A percentile compares a stretch with the other conserved stretches of the same genome.
phyloP scores from a whole-genome alignment of 495 filamentous ascomycete genomes.

The Annulohypoxylon moriforme region DNA sequence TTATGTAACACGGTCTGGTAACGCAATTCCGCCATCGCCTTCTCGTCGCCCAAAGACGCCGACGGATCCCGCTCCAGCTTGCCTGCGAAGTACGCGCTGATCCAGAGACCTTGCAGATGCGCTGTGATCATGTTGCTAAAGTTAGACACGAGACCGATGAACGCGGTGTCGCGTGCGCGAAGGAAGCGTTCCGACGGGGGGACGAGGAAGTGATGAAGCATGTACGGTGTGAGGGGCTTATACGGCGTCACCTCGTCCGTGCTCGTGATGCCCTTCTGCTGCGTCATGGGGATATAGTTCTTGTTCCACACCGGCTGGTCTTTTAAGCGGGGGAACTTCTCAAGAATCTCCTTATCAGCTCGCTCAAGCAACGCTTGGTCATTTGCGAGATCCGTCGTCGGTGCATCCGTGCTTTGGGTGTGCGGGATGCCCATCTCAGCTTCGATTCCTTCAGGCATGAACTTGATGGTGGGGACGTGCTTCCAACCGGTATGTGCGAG shows the following conservation, averaged over 20 bases:
- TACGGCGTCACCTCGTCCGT: slow-evolving; percentile 51
- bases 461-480: slow-evolving; percentile 69
- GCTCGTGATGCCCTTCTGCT: slow-evolving; percentile 49
- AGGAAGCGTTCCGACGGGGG: slow-evolving; percentile 66
- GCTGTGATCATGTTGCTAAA: slow-evolving; percentile 72
- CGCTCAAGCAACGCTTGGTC: slow-evolving; percentile 36
- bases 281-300: slow-evolving; percentile 57
- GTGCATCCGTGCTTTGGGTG: slow-evolving; percentile 40
- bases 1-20: slow-evolving; percentile 71
- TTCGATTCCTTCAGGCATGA: slow-evolving; percentile 68
- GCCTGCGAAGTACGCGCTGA: slow-evolving; percentile 68
- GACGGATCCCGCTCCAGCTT: slow-evolving; percentile 47
- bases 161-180: slow-evolving; percentile 70
- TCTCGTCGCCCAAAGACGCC: slow-evolving; percentile 30
- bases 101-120: slow-evolving; percentile 79
- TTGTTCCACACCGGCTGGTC: slow-evolving; percentile 58
- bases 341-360: slow-evolving; percentile 75
- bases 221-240: slow-evolving; percentile 54
- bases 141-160: slow-evolving; percentile 72
- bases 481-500: slow-evolving; percentile 78
- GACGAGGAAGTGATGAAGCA: slow-evolving; percentile 76
- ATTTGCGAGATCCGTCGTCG: slow-evolving; percentile 47
- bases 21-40: slow-evolving; percentile 48
- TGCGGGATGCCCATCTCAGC: slow-evolving; percentile 59
- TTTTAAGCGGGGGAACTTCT: slow-evolving; percentile 71